These are phyloP conservation scores for Aspergillus puulaauensis DNA, from an alignment of 2,329 filamentous ascomycete species.

Conservation along the genomic window DNA sequence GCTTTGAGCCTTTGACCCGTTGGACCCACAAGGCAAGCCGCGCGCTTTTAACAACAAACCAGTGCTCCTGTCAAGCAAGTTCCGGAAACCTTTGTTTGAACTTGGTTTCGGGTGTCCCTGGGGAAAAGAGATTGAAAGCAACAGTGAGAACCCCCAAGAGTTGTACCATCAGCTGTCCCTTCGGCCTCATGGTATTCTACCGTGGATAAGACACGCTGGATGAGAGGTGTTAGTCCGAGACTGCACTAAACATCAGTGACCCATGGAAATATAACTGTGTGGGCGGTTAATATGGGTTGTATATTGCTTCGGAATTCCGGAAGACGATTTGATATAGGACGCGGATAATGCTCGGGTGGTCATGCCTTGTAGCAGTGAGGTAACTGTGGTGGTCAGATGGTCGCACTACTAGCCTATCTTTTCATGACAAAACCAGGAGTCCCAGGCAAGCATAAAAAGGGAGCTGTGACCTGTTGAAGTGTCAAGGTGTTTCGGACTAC, in stretches of 20 bases:
- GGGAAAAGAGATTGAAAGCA: background rate
- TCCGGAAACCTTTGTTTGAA: background rate
- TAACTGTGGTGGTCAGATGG: background rate
- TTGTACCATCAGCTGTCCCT: background rate
- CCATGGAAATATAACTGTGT: background rate
- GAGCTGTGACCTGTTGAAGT: background rate
- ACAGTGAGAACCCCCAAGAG: background rate
- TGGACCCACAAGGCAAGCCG: background rate
- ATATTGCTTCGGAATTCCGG: background rate
- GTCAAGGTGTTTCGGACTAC: no score
- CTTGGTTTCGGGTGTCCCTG: background rate
- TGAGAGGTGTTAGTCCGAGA: background rate
- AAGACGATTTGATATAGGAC: background rate
- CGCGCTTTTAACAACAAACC: no score
- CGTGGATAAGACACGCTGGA: background rate
- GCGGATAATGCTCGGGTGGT: no score
- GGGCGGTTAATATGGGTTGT: background rate
- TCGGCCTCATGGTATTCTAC: background rate
- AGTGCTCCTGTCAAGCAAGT: no score
- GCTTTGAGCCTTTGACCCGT: background rate
- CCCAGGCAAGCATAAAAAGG: background rate
- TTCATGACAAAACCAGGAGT: no score
- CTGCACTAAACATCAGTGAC: background rate
- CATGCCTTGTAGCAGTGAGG: no score
- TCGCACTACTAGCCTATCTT: background rate